Percentiles rank a stretch among this genome's conserved stretches.
Evolutionary conservation across 805 yeast genomes (phyloP).

Genomic region (Saccharomycopsis synnaedendra): DNA sequence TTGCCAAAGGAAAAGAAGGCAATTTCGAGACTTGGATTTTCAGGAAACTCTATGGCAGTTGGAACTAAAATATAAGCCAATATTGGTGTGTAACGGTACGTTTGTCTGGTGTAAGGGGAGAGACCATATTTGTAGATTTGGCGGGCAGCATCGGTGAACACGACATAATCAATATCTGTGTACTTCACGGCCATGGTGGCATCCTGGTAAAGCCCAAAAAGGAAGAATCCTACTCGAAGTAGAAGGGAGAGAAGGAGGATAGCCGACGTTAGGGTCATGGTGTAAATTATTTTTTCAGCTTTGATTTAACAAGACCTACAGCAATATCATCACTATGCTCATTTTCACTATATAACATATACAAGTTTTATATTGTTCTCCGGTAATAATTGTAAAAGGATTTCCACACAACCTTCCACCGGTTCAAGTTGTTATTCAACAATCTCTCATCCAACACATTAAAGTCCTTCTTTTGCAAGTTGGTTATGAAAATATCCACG

Average conservation of each 20-base stretch:
- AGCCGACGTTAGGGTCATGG: neutral
- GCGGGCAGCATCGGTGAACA: constrained; percentile 84
- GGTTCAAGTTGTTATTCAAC: constrained; percentile 17
- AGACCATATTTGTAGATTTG: constrained; percentile 38
- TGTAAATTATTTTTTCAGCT: neutral
- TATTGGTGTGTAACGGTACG: constrained; percentile 89
- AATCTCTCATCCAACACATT: constrained; percentile 31
- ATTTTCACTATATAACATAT: neutral
- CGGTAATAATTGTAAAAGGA: constrained; percentile 18
- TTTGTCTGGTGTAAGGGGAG: constrained; percentile 77
- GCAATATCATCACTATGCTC: too few relatives aligned
- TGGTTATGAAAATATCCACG: constrained; percentile 45
- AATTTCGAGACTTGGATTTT: constrained; percentile 41
- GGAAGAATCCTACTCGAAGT: constrained; percentile 51
- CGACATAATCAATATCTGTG: constrained; percentile 91
- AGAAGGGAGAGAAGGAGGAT: constrained; percentile 17
- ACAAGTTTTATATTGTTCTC: constrained; percentile 16
- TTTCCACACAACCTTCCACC: constrained; percentile 22
- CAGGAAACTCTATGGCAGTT: constrained; percentile 32
- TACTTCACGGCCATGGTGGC: constrained; percentile 65
- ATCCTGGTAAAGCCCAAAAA: constrained; percentile 84
- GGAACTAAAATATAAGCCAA: constrained; percentile 78
- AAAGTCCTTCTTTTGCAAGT: constrained; percentile 52
- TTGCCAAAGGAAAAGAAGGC: constrained; percentile 66
- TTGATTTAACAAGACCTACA: too few relatives aligned